Base-by-base conservation (phyloP, 2,329 filamentous ascomycete species). In the Ciborinia camelliae region DNA sequence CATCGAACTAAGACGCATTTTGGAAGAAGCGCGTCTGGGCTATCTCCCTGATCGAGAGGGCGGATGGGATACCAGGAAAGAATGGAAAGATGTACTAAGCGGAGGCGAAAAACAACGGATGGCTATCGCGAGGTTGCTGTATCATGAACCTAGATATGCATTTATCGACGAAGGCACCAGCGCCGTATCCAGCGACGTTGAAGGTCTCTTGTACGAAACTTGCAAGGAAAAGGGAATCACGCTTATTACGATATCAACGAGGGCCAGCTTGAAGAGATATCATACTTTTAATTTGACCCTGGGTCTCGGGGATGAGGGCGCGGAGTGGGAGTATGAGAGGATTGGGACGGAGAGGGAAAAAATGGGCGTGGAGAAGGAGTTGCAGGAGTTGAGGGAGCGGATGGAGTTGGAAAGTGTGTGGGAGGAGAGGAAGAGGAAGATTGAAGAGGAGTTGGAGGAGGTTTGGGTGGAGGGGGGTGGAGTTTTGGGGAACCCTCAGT, bases 11-110 rank as follows among this genome's bases (percentile, higher is more conserved):
- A 86, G 89, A 74, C 82, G 82, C 32, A 86, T 96, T 3, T 83
- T 99, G 4, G 91, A 97, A 64, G 90, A 91, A 60, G 93, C 93
- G 0, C 86, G 86, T 64, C 82, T 99, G 0, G 94, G 92, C 4
- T 98, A 99, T 76, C 83, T 99, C 0, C 91, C 92, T 1, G 87
- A 93, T 57, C 87, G 95, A 20, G 95, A 99, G 80, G 95, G 95
- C 47, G 95, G 95, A 18, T 98, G 92, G 92, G 92, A 99, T 74
- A 95, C 92, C 5, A 86, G 92, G 64, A 98, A 99, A 78, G 93
- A 97, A 75, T 99, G 95, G 95, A 97, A 98, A 79, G 94, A 98
- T 71, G 92, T 99, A 5, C 82, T 99, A n/a, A 94, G 90, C 69
- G 95, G 95, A 47, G 95, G 95, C 15, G 95, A 99, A 82, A 99